Conservation (phyloP, 495 filamentous ascomycete genomes). For the Xanthoparmelia taractica region DNA sequence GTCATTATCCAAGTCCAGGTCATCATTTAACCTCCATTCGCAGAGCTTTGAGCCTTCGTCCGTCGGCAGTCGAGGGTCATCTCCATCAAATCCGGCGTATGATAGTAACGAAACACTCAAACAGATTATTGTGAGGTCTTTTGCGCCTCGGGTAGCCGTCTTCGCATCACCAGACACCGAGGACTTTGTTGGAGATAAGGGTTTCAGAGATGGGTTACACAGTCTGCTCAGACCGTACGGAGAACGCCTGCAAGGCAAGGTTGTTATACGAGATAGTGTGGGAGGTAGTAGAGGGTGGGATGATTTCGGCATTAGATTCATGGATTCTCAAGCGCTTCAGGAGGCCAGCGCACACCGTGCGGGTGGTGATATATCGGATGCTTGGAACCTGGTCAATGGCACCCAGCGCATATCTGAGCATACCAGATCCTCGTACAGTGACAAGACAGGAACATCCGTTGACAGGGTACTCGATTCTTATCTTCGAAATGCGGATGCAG, state of each 20-base stretch:
- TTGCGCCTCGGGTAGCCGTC: conserved; percentile 79
- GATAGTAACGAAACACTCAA: conserved; percentile 56
- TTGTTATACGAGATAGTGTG: conserved; percentile 81
- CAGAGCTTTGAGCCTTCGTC: conserved; percentile 33
- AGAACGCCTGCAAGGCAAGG: conserved; percentile 79
- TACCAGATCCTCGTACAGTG: background rate
- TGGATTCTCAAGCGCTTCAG: conserved; percentile 39
- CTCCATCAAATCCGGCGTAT: conserved; percentile 47
- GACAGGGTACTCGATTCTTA: conserved; percentile 29
- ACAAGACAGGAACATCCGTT: conserved; percentile 16
- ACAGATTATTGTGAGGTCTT: conserved; percentile 69
- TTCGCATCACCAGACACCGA: conserved; percentile 79
- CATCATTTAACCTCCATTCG: conserved; percentile 2
- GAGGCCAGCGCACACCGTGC: conserved; percentile 16
- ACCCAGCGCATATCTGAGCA: conserved; percentile 7
- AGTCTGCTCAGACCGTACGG: conserved; percentile 85
- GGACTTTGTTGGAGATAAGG: conserved; percentile 71
- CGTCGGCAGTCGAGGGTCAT: conserved; percentile 41
- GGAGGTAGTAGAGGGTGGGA: conserved; percentile 77
- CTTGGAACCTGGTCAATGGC: conserved; percentile 1
- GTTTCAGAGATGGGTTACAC: conserved; percentile 71
- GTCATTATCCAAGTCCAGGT: conserved; percentile 7
- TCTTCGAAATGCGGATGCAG: conserved; percentile 30
- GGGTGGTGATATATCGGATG: background rate
- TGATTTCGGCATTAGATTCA: conserved; percentile 83